Conservation (phyloP, 2,329 filamentous ascomycete species). For the Cercospora sp. region DNA sequence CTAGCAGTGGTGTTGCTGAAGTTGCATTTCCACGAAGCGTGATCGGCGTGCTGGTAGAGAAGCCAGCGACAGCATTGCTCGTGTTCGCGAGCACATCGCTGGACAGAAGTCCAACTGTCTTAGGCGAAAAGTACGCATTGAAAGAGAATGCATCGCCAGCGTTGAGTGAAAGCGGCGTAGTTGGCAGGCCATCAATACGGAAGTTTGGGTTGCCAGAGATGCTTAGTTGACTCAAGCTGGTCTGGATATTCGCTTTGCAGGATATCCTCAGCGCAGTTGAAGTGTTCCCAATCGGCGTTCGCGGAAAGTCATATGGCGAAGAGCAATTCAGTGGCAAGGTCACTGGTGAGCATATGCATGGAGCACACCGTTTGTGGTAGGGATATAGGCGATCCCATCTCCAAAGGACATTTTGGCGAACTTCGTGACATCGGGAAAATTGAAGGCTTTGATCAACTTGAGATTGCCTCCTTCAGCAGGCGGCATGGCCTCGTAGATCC, state of each 20-base stretch:
- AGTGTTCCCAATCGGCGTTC: slow-evolving; percentile 12
- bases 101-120: slow-evolving; percentile 10
- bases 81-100: slow-evolving; percentile 11
- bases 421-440: slow-evolving; percentile 7
- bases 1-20: slow-evolving; percentile 6
- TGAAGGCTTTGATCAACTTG: slow-evolving; percentile 12
- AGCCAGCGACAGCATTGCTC: slow-evolving; percentile 14
- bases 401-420: slow-evolving; percentile 15
- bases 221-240: slow-evolving; percentile 5
- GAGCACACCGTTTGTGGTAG: slow-evolving; percentile 8
- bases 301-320: slow-evolving; percentile 10
- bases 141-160: slow-evolving; percentile 9
- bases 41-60: slow-evolving; percentile 11
- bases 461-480: neutral
- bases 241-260: slow-evolving; percentile 12
- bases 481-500: slow-evolving; percentile 17
- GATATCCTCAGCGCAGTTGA: slow-evolving; percentile 1
- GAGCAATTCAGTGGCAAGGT: slow-evolving; percentile 16
- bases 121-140: slow-evolving; percentile 12
- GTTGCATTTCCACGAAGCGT: slow-evolving; percentile 11
- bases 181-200: slow-evolving; percentile 1
- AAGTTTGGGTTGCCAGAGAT: slow-evolving; percentile 18
- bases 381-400: slow-evolving; percentile 10
- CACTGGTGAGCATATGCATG: slow-evolving; percentile 14
- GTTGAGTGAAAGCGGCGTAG: slow-evolving; percentile 4